Conservation (phyloP, 75 land plant genomes). For the Sequoia sempervirens region DNA sequence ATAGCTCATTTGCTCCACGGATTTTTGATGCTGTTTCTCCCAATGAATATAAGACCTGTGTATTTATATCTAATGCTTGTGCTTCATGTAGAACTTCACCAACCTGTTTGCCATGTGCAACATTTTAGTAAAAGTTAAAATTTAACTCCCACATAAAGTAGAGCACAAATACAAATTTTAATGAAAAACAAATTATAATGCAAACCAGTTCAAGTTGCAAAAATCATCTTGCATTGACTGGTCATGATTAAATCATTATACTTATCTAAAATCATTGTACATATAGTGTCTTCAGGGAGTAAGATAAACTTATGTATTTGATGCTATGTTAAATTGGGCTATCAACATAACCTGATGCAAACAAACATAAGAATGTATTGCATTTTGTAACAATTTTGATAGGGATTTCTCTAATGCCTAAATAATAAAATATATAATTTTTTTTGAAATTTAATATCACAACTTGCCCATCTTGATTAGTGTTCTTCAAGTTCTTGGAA, state of each 20-base stretch:
- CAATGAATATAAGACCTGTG: slow-evolving; percentile 66
- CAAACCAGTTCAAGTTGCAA: background rate
- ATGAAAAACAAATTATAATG: background rate
- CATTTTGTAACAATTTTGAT: background rate
- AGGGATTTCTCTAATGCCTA: background rate
- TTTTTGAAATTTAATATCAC: background rate
- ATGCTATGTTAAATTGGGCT: background rate
- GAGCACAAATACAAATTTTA: background rate
- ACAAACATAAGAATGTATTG: background rate
- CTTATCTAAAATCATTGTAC: background rate
- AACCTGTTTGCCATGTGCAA: slow-evolving; percentile 33
- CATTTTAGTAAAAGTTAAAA: background rate
- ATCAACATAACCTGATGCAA: background rate
- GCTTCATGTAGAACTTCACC: slow-evolving; percentile 83
- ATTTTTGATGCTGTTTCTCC: slow-evolving; percentile 89
- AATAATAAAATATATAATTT: background rate
- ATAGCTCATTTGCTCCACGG: slow-evolving; percentile 92
- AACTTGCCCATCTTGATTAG: background rate
- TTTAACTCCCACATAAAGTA: background rate
- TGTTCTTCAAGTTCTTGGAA: background rate
- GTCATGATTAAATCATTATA: background rate
- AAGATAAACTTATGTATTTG: background rate
- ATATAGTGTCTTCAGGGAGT: background rate
- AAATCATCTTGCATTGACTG: background rate
- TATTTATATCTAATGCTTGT: slow-evolving; percentile 68